Base-by-base conservation (phyloP, 768 basidiomycete species). In the Mycena pura region DNA sequence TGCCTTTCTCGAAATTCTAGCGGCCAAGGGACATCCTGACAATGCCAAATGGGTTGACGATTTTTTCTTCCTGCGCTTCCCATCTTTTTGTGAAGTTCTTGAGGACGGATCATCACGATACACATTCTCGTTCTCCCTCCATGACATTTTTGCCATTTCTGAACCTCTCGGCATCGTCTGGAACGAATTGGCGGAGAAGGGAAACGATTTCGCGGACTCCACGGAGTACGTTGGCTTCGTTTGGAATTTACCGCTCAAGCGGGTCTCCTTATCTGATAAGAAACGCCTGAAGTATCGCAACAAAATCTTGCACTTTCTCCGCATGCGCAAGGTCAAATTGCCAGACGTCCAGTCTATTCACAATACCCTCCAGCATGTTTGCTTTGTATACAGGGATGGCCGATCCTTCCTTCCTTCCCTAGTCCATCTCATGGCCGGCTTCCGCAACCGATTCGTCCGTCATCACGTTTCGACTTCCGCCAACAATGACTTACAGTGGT, bases 1-100 rank as follows among this genome's bases (percentile, higher is more conserved):
- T 15, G 45, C 45, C 3, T 46, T 46, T n/a, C 24, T 46, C 4
- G 45, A 46, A 8, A 46, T 46, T 28, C 45, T 46, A 7, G 38
- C 57, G 7, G n/a, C 46, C n/a, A 31, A 58, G 9, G 62, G 57
- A 8, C 45, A 71, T 29, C 8, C 22, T n/a, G 64, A 55, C 5
- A 43, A 66, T 10, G 22, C 62, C 28, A 76, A 74, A 47, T 75
- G 69, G 65, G 73, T 69, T 1, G 74, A 76, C 43, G 72, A 76
- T 44, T 71, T 70, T 49, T 46, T 48, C 11, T 51, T 65, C 31
- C 69, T 72, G 15, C 60, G 68, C 49, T 68, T 52, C 57, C 70
- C 60, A 34, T 58, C 45, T 13, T 46, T 27, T 27, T 46, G n/a
- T 28, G 6, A 5, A 7, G 4, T n/a, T 8, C 27, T 46, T 5